These are phyloP conservation scores for Begonia loranthoides DNA, from an alignment of 306 rosid species.

Conservation along the genomic window DNA sequence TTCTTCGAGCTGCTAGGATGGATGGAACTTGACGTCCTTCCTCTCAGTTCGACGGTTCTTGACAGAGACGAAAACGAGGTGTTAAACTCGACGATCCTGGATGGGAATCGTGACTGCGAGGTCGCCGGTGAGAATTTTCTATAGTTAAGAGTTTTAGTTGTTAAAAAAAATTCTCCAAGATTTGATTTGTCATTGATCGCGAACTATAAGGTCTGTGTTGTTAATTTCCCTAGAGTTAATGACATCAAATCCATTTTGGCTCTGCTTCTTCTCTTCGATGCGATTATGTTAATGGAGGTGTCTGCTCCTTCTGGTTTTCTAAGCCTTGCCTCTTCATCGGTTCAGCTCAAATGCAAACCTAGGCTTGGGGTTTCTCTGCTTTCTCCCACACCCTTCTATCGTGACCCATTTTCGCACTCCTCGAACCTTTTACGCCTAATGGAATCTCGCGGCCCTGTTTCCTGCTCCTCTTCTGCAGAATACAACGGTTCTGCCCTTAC, in stretches of 20 bases:
- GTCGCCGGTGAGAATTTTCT: no score
- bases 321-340: conserved; percentile 19
- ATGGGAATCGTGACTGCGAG: no score
- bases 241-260: background rate
- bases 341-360: conserved; percentile 28
- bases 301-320: conserved; percentile 29
- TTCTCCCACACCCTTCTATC: conserved; percentile 5
- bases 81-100: no score
- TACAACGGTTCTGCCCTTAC: conserved; percentile 26
- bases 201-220: no score
- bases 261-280: background rate
- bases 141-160: no score
- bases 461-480: conserved; percentile 28
- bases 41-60: no score
- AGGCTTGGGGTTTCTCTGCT: conserved; percentile 18
- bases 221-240: no score
- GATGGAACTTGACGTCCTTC: no score
- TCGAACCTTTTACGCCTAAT: conserved; percentile 15
- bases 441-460: conserved; percentile 15
- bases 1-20: no score
- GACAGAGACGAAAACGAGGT: no score
- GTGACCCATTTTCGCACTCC: conserved; percentile 15
- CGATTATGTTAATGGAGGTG: conserved; percentile 46
- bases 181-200: no score
- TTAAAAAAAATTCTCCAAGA: no score